Conservation (phyloP, 164 flowering plant species). For the Vitis amurensis region DNA sequence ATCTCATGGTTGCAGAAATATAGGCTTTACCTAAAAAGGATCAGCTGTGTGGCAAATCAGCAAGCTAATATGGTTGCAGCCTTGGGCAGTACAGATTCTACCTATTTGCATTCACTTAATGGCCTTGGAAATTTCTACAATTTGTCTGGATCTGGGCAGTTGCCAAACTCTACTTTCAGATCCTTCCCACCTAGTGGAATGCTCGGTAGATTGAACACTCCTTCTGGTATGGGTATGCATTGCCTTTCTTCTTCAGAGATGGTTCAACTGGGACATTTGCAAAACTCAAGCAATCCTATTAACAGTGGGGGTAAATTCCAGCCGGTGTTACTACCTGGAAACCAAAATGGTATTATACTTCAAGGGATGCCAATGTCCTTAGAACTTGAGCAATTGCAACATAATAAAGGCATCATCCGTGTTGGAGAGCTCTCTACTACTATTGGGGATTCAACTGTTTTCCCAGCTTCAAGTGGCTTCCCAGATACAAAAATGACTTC, state of each 20-base stretch:
- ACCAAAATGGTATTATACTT: constrained; percentile 43
- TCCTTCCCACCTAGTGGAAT: constrained; percentile 29
- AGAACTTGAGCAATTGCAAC: constrained; percentile 54
- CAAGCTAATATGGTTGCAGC: constrained; percentile 58
- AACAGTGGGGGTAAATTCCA: constrained; percentile 40
- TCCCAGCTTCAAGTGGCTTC: constrained; percentile 36
- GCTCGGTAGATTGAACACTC: constrained; percentile 37
- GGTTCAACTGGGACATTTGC: constrained; percentile 25
- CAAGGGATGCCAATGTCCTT: constrained; percentile 58
- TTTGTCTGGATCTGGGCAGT: constrained; percentile 26
- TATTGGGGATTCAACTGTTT: constrained; percentile 24
- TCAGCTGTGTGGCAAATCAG: constrained; percentile 46
- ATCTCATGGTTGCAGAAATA: constrained; percentile 34
- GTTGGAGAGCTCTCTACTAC: constrained; percentile 27
- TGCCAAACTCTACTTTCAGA: constrained; percentile 24
- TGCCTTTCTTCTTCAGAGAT: constrained; percentile 30
- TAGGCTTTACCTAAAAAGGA: constrained; percentile 44
- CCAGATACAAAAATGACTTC: constrained; percentile 23
- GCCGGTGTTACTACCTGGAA: constrained; percentile 37
- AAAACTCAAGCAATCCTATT: constrained; percentile 13
- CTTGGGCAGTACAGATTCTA: constrained; percentile 34
- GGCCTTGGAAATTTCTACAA: constrained; percentile 29
- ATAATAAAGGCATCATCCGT: constrained; percentile 19
- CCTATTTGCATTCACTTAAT: constrained; percentile 32
- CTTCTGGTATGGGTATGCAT: constrained; percentile 30